Conservation (phyloP, 2,329 filamentous ascomycete genomes). For the Arthrobotrys entomopaga region DNA sequence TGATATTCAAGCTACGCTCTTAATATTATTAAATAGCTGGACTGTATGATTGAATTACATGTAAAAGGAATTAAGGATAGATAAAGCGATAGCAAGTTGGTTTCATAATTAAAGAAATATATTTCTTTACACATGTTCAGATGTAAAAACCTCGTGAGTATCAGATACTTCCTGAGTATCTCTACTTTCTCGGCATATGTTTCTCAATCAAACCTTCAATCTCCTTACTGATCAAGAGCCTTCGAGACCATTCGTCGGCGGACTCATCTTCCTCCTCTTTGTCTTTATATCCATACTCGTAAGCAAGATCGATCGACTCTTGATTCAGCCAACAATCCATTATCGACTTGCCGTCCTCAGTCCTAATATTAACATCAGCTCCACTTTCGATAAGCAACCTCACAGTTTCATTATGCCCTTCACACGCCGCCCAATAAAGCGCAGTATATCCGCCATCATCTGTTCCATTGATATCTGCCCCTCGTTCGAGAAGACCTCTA, state of each 20-base stretch:
- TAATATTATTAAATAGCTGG: too few species aligned
- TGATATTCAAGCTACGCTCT: too few species aligned
- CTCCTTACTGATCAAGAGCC: neutral
- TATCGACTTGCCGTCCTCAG: neutral
- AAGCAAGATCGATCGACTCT: neutral
- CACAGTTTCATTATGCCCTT: neutral
- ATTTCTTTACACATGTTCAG: too few species aligned
- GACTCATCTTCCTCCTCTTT: neutral
- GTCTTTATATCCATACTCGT: constrained; percentile 8
- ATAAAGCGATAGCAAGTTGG: too few species aligned
- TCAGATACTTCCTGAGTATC: neutral
- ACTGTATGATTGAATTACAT: too few species aligned
- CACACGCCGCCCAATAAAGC: constrained; percentile 1
- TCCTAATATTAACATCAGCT: constrained; percentile 9
- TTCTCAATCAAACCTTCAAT: neutral
- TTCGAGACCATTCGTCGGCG: neutral
- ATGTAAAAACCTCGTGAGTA: too few species aligned
- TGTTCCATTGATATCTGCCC: constrained; percentile 12
- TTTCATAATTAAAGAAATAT: too few species aligned
- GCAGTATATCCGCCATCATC: constrained; percentile 2
- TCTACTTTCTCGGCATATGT: neutral
- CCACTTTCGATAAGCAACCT: constrained; percentile 12
- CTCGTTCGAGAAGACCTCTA: constrained; percentile 19
- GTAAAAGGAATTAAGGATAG: too few species aligned
- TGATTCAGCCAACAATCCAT: constrained; percentile 3